phyloP scores from a whole-genome alignment of 805 yeast genomes.

The Komagataella pastoris region DNA sequence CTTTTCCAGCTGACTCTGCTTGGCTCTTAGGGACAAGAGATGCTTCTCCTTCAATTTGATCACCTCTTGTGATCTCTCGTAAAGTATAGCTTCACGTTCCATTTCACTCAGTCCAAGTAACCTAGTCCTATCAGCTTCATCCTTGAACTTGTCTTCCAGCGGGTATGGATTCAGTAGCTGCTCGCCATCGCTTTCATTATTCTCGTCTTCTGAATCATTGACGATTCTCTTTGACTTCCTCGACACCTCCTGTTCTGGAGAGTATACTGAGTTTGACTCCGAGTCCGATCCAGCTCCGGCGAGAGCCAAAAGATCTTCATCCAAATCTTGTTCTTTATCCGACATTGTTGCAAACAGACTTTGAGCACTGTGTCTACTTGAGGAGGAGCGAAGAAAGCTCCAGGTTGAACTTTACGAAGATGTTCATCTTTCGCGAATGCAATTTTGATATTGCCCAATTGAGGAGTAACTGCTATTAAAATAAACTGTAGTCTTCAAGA shows the following conservation, averaged over 20 bases:
- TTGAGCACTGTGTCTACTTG: not conserved
- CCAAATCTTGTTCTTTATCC: slow-evolving; percentile 36
- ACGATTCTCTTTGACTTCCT: slow-evolving; percentile 13
- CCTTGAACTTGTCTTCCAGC: slow-evolving; percentile 79
- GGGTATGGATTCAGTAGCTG: slow-evolving; percentile 71
- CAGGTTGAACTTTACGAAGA: not conserved
- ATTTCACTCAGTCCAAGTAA: slow-evolving; percentile 75
- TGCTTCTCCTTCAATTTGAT: slow-evolving; percentile 78
- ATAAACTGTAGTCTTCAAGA: not conserved
- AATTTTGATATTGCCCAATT: not conserved
- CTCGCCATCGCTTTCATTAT: slow-evolving; percentile 21
- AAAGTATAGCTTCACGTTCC: slow-evolving; percentile 80
- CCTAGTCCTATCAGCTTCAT: slow-evolving; percentile 59
- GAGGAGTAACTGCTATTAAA: not conserved
- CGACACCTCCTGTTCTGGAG: slow-evolving; percentile 14
- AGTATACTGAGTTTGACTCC: slow-evolving; percentile 24
- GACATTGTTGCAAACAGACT: slow-evolving; percentile 32
- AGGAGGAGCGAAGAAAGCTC: not conserved
- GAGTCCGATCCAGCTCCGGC: slow-evolving; percentile 65
- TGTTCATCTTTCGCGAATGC: not conserved
- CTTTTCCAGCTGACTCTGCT: slow-evolving; percentile 31
- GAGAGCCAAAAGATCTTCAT: slow-evolving; percentile 90
- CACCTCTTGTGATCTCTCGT: slow-evolving; percentile 86
- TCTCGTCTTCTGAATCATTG: slow-evolving; percentile 15
- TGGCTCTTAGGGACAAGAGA: slow-evolving; percentile 73